Evolutionary conservation across 2,329 filamentous ascomycete species (phyloP).

Genomic region (Pyrenophora graminea): DNA sequence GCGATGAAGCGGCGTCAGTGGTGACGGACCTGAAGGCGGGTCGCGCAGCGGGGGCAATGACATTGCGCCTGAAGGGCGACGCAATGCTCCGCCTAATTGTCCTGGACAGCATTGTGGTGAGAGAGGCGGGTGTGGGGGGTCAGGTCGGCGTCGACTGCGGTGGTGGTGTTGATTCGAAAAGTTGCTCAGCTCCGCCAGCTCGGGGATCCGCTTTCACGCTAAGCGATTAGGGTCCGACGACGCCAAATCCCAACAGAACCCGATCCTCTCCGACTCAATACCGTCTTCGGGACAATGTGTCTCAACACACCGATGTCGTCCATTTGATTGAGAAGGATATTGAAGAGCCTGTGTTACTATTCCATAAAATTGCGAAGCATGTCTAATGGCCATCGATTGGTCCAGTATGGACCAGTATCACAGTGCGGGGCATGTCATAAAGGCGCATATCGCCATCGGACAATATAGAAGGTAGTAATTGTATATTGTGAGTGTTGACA

Average conservation of each 20-base stretch:
- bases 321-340: too few relatives aligned
- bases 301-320: too few relatives aligned
- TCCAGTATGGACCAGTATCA: too few relatives aligned
- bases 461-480: too few relatives aligned
- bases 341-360: too few relatives aligned
- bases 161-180: constrained; percentile 27
- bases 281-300: too few relatives aligned
- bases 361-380: too few relatives aligned
- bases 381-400: too few relatives aligned
- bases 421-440: too few relatives aligned
- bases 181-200: constrained; percentile 26
- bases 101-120: constrained; percentile 46
- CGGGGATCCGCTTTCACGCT: constrained; percentile 23
- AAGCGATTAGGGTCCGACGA: constrained; percentile 16
- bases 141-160: constrained; percentile 23
- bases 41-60: constrained; percentile 40
- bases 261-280: constrained; percentile 16
- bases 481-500: too few relatives aligned
- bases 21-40: constrained; percentile 72
- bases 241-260: constrained; percentile 13
- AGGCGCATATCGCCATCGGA: too few relatives aligned
- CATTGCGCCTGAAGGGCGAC: constrained; percentile 47
- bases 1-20: constrained; percentile 90
- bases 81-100: constrained; percentile 47
- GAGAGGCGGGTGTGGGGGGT: constrained; percentile 23